A percentile compares a stretch with the other conserved stretches of the same genome.
Conservation (phyloP, 164 flowering plant genomes). For the Chloranthus sessilifolius region DNA sequence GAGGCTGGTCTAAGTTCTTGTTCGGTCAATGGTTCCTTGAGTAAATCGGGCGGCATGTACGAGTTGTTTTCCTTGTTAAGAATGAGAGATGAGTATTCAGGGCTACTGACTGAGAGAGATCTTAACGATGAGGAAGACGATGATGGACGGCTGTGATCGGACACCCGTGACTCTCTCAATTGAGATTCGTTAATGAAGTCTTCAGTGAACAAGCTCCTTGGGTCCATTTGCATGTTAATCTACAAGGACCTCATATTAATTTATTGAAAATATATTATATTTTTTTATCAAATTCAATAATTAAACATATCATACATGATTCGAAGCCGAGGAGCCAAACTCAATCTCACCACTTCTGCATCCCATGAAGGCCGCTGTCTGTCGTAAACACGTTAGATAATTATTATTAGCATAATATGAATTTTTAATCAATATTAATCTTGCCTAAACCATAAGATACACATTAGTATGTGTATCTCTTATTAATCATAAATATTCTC, state of each 20-base stretch:
- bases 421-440: no score
- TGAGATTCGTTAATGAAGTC: conserved; percentile 22
- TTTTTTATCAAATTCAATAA: no score
- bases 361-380: conserved; percentile 65
- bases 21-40: conserved; percentile 7
- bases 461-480: no score
- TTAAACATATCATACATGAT: conserved; percentile 43
- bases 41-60: conserved; percentile 12
- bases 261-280: neutral
- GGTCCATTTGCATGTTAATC: conserved; percentile 43
- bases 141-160: conserved; percentile 31
- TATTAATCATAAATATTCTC: neutral
- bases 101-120: conserved; percentile 53
- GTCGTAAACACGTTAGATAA: no score
- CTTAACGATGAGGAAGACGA: conserved; percentile 62
- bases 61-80: conserved; percentile 26
- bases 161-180: conserved; percentile 11
- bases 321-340: conserved; percentile 42
- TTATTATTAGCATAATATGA: no score
- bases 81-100: conserved; percentile 39
- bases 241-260: conserved; percentile 5
- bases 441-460: no score
- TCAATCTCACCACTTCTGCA: conserved; percentile 74
- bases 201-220: conserved; percentile 32
- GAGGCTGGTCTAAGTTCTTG: conserved; percentile 14